Base-by-base conservation (phyloP, 2,329 filamentous ascomycete species). In the Lasiodiplodia gonubiensis region DNA sequence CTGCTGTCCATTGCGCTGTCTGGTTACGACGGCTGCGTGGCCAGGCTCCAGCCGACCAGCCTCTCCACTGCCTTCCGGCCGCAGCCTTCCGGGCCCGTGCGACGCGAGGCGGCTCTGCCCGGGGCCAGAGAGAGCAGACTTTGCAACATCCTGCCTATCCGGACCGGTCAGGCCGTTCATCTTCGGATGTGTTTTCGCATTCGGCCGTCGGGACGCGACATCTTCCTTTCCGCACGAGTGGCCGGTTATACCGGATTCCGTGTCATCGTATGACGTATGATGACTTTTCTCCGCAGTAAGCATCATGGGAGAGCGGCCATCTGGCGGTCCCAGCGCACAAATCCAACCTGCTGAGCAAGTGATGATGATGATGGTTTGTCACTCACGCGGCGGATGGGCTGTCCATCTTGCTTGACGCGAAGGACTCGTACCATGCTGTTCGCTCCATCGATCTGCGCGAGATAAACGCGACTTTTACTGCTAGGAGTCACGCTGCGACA, bases 1-100 rank as follows among this genome's bases (percentile, higher is more conserved):
- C 42, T 46, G 42, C 42, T 46, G 42, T 46, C 42, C 42, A 46
- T 11, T 21, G 42, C 42, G 42, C 18, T n/a, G 42, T n/a, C 18
- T 46, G 42, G n/a, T 46, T 18, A 46, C 42, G 18, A 18, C 42
- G 42, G 18, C 18, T 18, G 10, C 18, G 21, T 61, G 57, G 48
- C 21, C 23, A 39, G 42, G 7, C 42, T 21, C 7, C 42, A 59
- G 39, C 21, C 57, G 23, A 42, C 16, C 57, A 49, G 57, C 57
- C 57, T 46, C 55, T 25, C 46, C 55, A 46, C 35, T 27, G 55
- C n/a, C 55, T 42, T 42, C 33, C n/a, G 37, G 27, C 37, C 48
- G 16, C n/a, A n/a, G 48, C 42, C 27, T 14, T 30, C 14, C 18
- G 10, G 59, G 46, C 18, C 27, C 35, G 42, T 51, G 59, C 30